Evolutionary conservation across 2,329 filamentous ascomycete genomes (phyloP).

Genomic region (Xylariaceae sp.): DNA sequence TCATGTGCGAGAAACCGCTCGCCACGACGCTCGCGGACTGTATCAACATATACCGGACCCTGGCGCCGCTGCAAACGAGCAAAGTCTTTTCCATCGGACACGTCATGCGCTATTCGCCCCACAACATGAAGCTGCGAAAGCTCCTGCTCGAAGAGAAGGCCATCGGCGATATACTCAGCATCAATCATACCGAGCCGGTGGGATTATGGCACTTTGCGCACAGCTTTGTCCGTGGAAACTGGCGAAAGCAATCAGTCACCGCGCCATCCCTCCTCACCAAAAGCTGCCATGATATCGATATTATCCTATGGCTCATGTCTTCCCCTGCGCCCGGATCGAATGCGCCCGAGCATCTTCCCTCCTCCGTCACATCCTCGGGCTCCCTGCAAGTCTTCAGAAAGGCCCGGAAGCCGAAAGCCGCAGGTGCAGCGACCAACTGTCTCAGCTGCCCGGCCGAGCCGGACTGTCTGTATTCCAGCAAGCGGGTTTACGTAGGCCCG

Average conservation of each 20-base stretch:
- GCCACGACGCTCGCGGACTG: conserved; percentile 75
- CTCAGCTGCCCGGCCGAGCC: conserved; percentile 68
- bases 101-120: conserved; percentile 86
- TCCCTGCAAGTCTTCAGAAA: conserved; percentile 72
- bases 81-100: conserved; percentile 84
- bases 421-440: conserved; percentile 79
- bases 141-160: conserved; percentile 68
- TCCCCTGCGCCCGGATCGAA: conserved; percentile 52
- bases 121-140: conserved; percentile 79
- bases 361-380: conserved; percentile 69
- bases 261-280: conserved; percentile 85
- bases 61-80: conserved; percentile 36
- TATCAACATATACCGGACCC: conserved; percentile 61
- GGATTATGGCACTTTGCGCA: conserved; percentile 96
- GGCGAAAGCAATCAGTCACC: conserved; percentile 73
- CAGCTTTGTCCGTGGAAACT: conserved; percentile 88
- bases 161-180: conserved; percentile 77
- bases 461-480: conserved; percentile 78
- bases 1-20: conserved; percentile 94
- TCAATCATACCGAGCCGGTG: conserved; percentile 90
- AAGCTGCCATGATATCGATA: conserved; percentile 92
- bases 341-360: conserved; percentile 63
- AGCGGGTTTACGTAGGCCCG: conserved; percentile 70
- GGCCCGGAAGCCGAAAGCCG: conserved; percentile 66
- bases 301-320: conserved; percentile 84